Evolutionary conservation across 768 basidiomycete species (phyloP).

Genomic region (Coprinellus micaceus): DNA sequence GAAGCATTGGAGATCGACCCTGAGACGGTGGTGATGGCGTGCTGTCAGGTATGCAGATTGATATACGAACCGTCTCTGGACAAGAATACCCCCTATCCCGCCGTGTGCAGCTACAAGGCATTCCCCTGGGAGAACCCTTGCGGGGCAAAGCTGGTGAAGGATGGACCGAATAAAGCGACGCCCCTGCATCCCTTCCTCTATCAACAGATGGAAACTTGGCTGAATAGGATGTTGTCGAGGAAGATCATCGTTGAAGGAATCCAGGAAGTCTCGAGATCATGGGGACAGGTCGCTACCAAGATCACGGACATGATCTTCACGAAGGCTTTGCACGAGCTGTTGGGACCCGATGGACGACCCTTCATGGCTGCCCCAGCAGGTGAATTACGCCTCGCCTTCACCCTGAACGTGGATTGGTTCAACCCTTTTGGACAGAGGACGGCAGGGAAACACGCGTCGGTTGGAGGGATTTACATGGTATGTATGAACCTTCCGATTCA

Average conservation of each 20-base stretch:
- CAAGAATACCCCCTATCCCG: neutral
- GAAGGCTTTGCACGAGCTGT: neutral
- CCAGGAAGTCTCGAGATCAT: constrained; percentile 7
- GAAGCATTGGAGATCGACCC: neutral
- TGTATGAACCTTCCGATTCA: constrained; percentile 30
- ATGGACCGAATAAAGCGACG: neutral
- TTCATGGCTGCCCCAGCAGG: constrained; percentile 10
- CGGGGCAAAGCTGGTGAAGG: neutral
- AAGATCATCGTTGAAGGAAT: constrained; percentile 17
- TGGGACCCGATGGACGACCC: constrained; percentile 7
- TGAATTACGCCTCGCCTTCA: constrained; percentile 21
- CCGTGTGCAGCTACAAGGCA: neutral
- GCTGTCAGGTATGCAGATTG: neutral
- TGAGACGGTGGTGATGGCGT: neutral
- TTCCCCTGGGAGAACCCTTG: neutral
- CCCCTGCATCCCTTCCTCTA: neutral
- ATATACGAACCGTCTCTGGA: neutral
- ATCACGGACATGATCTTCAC: constrained; percentile 1
- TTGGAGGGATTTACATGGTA: constrained; percentile 24
- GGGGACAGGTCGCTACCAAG: neutral
- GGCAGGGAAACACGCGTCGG: constrained; percentile 19
- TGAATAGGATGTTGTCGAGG: constrained; percentile 20
- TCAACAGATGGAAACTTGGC: constrained; percentile 6
- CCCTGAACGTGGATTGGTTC: constrained; percentile 27
- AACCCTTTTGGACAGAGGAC: constrained; percentile 26